Evolutionary conservation across 2,329 filamentous ascomycete genomes (phyloP), one percentile per base, ranked within the genome.

Genomic region (Macroventuria anomochaeta): DNA sequence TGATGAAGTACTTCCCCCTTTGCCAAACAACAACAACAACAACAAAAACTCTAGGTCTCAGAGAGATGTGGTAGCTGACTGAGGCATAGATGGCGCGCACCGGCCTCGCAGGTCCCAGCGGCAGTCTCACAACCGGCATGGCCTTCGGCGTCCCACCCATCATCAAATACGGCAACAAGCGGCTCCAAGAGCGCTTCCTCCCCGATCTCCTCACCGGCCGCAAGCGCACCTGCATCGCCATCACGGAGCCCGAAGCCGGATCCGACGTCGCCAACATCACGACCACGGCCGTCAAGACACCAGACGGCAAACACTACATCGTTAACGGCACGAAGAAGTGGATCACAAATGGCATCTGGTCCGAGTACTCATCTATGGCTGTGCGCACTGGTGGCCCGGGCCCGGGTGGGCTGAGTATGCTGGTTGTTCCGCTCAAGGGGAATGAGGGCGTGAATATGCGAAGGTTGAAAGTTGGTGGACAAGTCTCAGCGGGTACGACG

Each of bases 241-340:
- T 93, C 63, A 93, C 89, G 0, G 89, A 93, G 69, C 89, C 89
- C 0, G 85, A 85, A 46, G 88, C 88, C 0, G 89, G 89, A 0
- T 86, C 83, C 46, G 89, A 92, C 68, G 89, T 92, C 1, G 87
- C 88, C 6, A 88, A 87, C 64, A 88, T 91, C 59, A 80, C 81
- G 3, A 91, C 88, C 0, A 88, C 85, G 0, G 89, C 88, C 2
- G 77, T 73, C 3, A 87, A 85, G 70, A 83, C 79, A 6, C 67
- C 77, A 0, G 85, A 88, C 65, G 88, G 88, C 10, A 86, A 85
- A 68, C 76, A 84, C 64, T 92, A 88, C 67, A 80, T 91, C 39
- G 76, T 91, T 40, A 91, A 89, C 53, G 88, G 88, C n/a, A 80
- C 82, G 0, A 91, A 91, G 81, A 91, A 92, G 76, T 92, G 89